Evolutionary conservation across 2,329 filamentous ascomycete genomes (phyloP), one percentile per base, ranked within the genome.

Genomic region (Ramichloridium luteum): DNA sequence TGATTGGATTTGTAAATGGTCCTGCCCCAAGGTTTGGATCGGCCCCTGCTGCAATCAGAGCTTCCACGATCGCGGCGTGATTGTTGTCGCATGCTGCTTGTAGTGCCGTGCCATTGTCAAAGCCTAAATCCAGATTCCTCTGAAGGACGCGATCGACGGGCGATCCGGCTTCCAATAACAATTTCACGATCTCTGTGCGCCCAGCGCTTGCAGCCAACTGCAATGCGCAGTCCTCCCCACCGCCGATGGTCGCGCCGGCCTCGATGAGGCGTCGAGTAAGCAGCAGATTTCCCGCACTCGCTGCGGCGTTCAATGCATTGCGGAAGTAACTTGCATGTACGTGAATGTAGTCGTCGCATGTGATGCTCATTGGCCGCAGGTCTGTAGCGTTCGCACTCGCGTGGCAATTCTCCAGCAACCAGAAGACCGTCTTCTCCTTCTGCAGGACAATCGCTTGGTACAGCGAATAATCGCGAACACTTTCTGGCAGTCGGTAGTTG

Each of bases 61-160:
- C n/a, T 13, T 31, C 16, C 15, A 29, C 25, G 5, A 27, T 11
- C 20, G 4, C 25, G 28, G n/a, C n/a, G n/a, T n/a, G n/a, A 10
- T 28, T 28, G 20, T 27, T 18, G 11, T 38, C 36, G 18, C 33
- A 36, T 4, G 36, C 36, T 5, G 32, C 36, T 18, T 38, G 36
- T 14, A 38, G 25, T 18, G 36, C 32, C 13, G 32, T 36, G n/a
- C 28, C 32, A 16, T 20, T 17, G 14, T 25, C 11, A 17, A 38
- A 36, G 13, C 25, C 28, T 13, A 38, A 16, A 10, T 30, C 29
- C 14, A 13, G 11, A 18, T 32, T 29, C 13, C 28, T 32, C 6
- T 23, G 14, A 5, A n/a, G 12, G 10, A 30, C 16, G 17, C 27
- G 12, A 13, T 36, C 25, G 13, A 36, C 26, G 6, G 22, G 17